Evolutionary conservation across 371 early-diverging fungal species (phyloP).

Genomic region (Mortierella sp.): DNA sequence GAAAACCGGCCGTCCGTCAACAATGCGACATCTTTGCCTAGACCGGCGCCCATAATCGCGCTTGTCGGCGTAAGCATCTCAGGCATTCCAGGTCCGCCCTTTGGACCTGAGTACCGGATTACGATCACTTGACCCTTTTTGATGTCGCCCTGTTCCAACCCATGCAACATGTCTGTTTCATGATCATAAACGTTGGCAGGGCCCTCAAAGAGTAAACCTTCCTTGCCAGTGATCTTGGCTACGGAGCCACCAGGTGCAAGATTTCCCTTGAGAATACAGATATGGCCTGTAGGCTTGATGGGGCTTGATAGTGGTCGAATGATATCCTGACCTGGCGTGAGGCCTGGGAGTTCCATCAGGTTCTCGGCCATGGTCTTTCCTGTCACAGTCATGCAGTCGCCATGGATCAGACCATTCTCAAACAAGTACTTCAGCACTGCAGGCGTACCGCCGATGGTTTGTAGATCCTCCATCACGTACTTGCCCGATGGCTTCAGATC

Average conservation of each 20-base stretch:
- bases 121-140: slow-evolving; percentile 90
- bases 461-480: slow-evolving; percentile 96
- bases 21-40: slow-evolving; percentile 95
- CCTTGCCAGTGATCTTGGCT: slow-evolving; percentile 99
- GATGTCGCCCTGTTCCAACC: slow-evolving; percentile 85
- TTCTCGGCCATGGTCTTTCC: slow-evolving; percentile 95
- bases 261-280: slow-evolving; percentile 93
- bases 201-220: slow-evolving; percentile 90
- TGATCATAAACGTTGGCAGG: slow-evolving; percentile 90
- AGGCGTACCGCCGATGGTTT: slow-evolving; percentile 91
- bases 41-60: slow-evolving; percentile 98
- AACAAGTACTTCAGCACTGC: slow-evolving; percentile 89
- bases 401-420: slow-evolving; percentile 81
- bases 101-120: slow-evolving; percentile 91
- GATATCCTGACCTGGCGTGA: slow-evolving; percentile 85
- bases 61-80: slow-evolving; percentile 97
- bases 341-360: slow-evolving; percentile 73
- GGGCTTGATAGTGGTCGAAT: slow-evolving; percentile 86
- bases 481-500: slow-evolving; percentile 97
- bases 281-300: slow-evolving; percentile 93
- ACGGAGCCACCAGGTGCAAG: slow-evolving; percentile 96
- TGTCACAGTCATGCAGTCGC: slow-evolving; percentile 91
- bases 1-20: slow-evolving; percentile 98
- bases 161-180: slow-evolving; percentile 89
- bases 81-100: slow-evolving; percentile 95